Percentiles rank a stretch among this genome's conserved stretches.
phyloP scores from a whole-genome alignment of 495 filamentous ascomycete genomes.

The Penicillium odoratum region DNA sequence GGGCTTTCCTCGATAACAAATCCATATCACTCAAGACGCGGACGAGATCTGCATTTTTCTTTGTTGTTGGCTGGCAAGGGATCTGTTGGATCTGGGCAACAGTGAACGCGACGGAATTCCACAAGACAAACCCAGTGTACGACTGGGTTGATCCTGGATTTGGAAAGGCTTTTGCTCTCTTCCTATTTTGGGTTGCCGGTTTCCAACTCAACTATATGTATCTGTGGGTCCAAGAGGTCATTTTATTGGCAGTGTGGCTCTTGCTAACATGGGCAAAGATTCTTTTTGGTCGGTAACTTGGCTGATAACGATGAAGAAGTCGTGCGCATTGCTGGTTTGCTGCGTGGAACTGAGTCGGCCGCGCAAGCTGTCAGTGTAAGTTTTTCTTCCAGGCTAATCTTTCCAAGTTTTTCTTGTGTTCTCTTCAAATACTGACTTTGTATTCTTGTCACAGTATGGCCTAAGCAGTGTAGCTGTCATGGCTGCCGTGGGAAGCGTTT shows the following conservation, averaged over 20 bases:
- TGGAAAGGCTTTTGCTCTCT: constrained; percentile 57
- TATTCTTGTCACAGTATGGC: constrained; percentile 43
- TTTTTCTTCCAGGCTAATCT: background rate
- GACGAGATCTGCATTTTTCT: constrained; percentile 41
- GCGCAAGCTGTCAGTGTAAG: constrained; percentile 58
- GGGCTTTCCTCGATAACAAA: constrained; percentile 54
- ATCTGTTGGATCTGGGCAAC: constrained; percentile 64
- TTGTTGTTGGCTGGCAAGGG: constrained; percentile 54
- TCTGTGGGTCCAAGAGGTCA: constrained; percentile 39
- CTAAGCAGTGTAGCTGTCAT: constrained; percentile 56
- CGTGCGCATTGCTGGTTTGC: constrained; percentile 58
- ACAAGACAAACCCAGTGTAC: constrained; percentile 48
- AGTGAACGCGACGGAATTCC: constrained; percentile 54
- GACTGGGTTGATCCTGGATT: constrained; percentile 60
- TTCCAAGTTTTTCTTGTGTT: no score
- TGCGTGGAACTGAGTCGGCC: constrained; percentile 62
- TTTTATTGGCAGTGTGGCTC: background rate
- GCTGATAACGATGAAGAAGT: constrained; percentile 56
- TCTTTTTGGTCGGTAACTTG: constrained; percentile 62
- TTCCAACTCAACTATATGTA: constrained; percentile 68
- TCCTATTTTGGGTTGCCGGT: constrained; percentile 55
- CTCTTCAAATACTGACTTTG: constrained; percentile 7
- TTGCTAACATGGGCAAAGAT: constrained; percentile 36
- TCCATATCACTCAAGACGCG: constrained; percentile 49
- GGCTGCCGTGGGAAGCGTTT: constrained; percentile 58